These are phyloP conservation scores for Botryosphaeria dothidea DNA, from an alignment of 2,329 filamentous ascomycete genomes.

Conservation along the genomic window DNA sequence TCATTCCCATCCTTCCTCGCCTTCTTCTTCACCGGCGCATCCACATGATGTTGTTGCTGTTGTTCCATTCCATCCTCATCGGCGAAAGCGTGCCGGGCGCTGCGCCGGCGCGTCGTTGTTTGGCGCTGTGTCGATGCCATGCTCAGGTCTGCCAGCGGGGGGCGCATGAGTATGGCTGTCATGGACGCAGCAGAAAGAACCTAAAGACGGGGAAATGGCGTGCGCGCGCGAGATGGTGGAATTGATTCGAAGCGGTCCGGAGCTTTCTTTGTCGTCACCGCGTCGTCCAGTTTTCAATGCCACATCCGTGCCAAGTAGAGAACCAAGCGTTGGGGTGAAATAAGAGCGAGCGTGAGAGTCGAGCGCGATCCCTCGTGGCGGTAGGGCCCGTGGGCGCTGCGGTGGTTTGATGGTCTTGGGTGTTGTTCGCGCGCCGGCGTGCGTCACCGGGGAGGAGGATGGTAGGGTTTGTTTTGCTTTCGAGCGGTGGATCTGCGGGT, in stretches of 20 bases:
- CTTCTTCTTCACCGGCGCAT: constrained; percentile 47
- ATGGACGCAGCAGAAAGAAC: constrained; percentile 1
- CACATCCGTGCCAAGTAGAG: not conserved
- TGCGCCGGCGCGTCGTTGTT: constrained; percentile 43
- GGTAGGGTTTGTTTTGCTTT: not conserved
- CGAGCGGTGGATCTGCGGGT: not conserved
- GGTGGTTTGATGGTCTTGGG: too few species aligned
- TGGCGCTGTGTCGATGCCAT: constrained; percentile 44
- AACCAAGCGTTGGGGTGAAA: too few species aligned
- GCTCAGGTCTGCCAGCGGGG: constrained; percentile 47
- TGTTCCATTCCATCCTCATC: constrained; percentile 21
- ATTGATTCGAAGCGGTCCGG: not conserved
- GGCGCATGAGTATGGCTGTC: constrained; percentile 28
- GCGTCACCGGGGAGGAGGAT: not conserved
- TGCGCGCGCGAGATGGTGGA: not conserved
- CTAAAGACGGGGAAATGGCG: too few species aligned
- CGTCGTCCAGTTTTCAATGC: not conserved
- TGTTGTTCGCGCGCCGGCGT: not conserved
- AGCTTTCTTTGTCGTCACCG: not conserved
- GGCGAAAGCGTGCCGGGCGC: constrained; percentile 46
- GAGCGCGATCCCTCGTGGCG: not conserved
- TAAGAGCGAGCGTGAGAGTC: not conserved
- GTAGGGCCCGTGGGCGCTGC: too few species aligned
- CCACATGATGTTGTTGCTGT: constrained; percentile 30
- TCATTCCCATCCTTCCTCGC: constrained; percentile 31